Base-by-base conservation (phyloP, 495 filamentous ascomycete species). In the Neurospora terricola region DNA sequence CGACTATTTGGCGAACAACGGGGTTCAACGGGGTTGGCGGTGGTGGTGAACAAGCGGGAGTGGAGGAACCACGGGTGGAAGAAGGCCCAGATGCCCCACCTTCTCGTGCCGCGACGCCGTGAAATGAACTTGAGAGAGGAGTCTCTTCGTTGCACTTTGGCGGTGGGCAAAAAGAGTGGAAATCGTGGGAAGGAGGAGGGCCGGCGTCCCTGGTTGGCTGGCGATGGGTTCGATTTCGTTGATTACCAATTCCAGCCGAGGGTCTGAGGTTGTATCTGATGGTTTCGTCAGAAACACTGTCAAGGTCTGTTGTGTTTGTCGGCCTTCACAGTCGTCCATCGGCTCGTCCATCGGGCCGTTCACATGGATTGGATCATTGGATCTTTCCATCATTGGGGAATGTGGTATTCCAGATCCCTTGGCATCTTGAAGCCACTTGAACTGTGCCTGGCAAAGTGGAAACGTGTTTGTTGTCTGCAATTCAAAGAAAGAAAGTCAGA, bases 241-340 rank as follows among this genome's bases (percentile, higher is more conserved):
- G 74, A 74, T 80, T 76, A 80, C 78, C 78, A 80, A 80, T 78
- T 80, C 78, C 77, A 73, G n/a, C n/a, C n/a, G n/a, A n/a, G 77
- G 77, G 73, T 76, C 73, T 37, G 71, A 70, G 43, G 70, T 59
- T 66, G 54, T 66, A 66, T 34, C 54, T 34, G 23, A 30, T 34
- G 6, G 54, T 66, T 59, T 59, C 21, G 48, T 59, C 48, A 59
- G 23, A 59, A 59, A 59, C 48, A 14, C 48, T 27, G 45, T 54
- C 39, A 16, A 16, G 38, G 4, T 1, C 7, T 4, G 3, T 11
- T 48, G n/a, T 54, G 10, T 62, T 62, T 30, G 48, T 59, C 48
- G 23, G n/a, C 48, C 5, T 54, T 62, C 0, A 34, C 54, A 16
- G 27, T 62, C 23, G 54, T 62, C 54, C 54, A 30, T 48, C 43